Evolutionary conservation across 2,329 filamentous ascomycete genomes (phyloP), one percentile per base, ranked within the genome.

Genomic region (Trichoderma asperellum): DNA sequence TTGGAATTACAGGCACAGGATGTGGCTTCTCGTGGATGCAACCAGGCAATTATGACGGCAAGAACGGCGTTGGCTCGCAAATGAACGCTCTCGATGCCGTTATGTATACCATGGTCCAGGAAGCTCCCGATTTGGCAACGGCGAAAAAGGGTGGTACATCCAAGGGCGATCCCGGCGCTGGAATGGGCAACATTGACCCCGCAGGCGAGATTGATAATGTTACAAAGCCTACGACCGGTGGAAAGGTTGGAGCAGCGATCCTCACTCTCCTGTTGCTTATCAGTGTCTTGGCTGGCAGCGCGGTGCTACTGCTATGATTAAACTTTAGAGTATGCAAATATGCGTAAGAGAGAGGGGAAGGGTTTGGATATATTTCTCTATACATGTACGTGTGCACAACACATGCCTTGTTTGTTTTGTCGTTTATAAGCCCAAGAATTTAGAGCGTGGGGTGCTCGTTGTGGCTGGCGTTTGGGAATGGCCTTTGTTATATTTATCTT

Each of bases 11-110:
- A 4, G 85, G 87, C 47, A 88, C 88, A 29, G 86, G 87, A 8
- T 93, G 91, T 76, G 90, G 91, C n/a, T 87, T 90, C 74, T 82
- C 82, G 65, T 93, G 91, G 91, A 85, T 85, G 27, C 74, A 79
- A 8, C 79, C 78, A 24, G 79, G 78, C 5, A 76, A 73, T 2
- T 92, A 87, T 73, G 91, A 92, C 75, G 87, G 86, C 5, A 76
- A 80, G 24, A 82, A 81, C 14, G 90, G 90, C 66, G 89, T 92
- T 10, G 90, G 91, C 53, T 83, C 91, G 77, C 88, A 92, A 82
- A 91, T 92, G 85, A 89, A 86, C 73, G 89, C 88, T 0, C 81
- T 92, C 32, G 85, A 87, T 32, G 85, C 89, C 14, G 80, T 92
- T 72, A 88, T 88, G 77, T 89, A 88, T 68, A 86, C 85, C 55